Base-by-base conservation (phyloP, 169 alveolate species). In the Plasmodium gonderi region DNA sequence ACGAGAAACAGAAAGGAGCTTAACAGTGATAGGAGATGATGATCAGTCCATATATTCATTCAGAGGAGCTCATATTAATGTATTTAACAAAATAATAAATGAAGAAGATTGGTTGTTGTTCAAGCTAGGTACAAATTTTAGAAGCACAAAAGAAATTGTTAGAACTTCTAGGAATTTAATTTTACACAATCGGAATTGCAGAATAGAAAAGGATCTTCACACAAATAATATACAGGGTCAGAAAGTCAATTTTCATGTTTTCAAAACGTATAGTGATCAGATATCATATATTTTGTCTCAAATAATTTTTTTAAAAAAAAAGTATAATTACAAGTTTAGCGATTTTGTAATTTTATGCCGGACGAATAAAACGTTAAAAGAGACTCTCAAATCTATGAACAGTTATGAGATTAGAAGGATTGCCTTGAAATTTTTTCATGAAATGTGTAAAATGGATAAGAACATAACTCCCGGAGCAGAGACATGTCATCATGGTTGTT, bases 21-120 rank as follows among this genome's bases (percentile, higher is more conserved):
- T 94, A 29, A 94, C 96, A 31, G 96, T 94, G n/a, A 95, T 95
- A 11, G 98, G 98, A 26, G 98, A 96, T 74, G 98, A 96, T 91
- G 96, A 90, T 44, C 98, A 96, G 77, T 90, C 96, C 26, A 96
- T 96, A 20, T 96, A 96, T 80, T 83, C 96, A 26, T 96, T 95
- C 94, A 91, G 97, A 92, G 98, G 98, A 2, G 96, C 97, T 11
- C 95, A 91, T 47, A 49, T 91, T 42, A 93, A 93, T 79, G 91
- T 95, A 17, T 92, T 96, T 67, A n/a, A 76, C 1, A 92, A 80
- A 49, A 90, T 95, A 36, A 60, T 87, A 23, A 38, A 64, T 40
- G 94, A 90, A 14, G 42, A 83, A 6, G 68, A 80, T 60, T 92
- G 92, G 26, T 26, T 54, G 17, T 36, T 83, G 49, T 72, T 77